Base-by-base conservation (phyloP, 441 rosid genomes). In the Erysimum cheiri region DNA sequence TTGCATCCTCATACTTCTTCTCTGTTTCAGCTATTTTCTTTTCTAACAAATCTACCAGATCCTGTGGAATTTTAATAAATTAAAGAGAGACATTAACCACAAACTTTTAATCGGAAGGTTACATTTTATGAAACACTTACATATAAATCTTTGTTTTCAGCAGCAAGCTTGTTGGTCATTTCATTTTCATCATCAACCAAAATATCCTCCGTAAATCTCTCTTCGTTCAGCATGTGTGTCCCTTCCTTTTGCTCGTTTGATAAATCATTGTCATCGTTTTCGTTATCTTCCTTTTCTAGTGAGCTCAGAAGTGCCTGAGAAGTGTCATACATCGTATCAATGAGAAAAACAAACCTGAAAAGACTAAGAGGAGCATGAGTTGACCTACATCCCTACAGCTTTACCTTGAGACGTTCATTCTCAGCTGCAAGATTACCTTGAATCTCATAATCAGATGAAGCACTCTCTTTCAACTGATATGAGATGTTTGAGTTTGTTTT, bases 401-500 rank as follows among this genome's bases (percentile, higher is more conserved):
- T 73, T 67, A 90, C 98, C 96, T 88, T 87, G 63, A 95, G 91
- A 60, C 78, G 80, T 80, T 92, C 91, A 85, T 88, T 95, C 81
- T 92, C 98, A 59, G 87, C 83, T 32, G 86, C 78, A 70, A 91
- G 90, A 72, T 85, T 86, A 63, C 84, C 72, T 77, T 80, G 58
- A 72, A 76, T 22, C 56, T 80, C 92, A 46, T 80, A 70, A 75
- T 76, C 75, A 50, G 50, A 65, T 63, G 75, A 58, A 41, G 33
- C 57, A 64, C 50, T 64, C 43, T 75, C 71, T 29, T 75, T 75
- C 75, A 64, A 50, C 75, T 57, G 61, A 53, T 70, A 64, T 64
- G 57, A 4, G 55, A 70, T 70, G 36, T 49, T 44, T 64, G 72
- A 58, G 72, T 75, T 64, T 58, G 64, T 70, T 65, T 58, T 68